Evolutionary conservation across 371 early-diverging fungal genomes (phyloP), one percentile per base, ranked within the genome.

Genomic region (Mortierella polycephala): DNA sequence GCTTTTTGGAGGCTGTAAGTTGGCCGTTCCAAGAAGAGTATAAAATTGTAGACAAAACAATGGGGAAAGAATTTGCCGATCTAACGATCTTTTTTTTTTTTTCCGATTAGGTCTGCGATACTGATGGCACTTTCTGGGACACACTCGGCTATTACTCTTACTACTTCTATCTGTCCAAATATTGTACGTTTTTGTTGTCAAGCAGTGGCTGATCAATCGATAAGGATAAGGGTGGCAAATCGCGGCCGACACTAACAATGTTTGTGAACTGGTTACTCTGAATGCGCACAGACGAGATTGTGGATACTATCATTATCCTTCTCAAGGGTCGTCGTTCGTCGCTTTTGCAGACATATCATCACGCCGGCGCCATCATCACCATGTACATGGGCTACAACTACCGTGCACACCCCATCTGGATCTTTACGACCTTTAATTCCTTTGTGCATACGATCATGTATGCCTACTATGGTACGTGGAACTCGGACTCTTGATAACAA

Each of bases 381-480:
- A 88, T 86, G 86, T 86, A 85, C 87, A 73, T 89, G 56, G 92
- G 92, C 57, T 88, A 90, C 77, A 88, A 90, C 67, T 92, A 87
- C 71, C 81, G 84, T 42, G 89, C 94, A 10, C 89, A 92, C 40
- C 92, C 93, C 20, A 91, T 92, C 81, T 94, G 94, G 88, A 89
- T 94, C 69, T 95, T 96, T 76, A 94, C 94, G 53, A 83, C 93
- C 51, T 90, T 93, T 82, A 96, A 96, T 85, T 94, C 94, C n/a
- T 92, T 95, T 65, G 91, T 96, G 56, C 96, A 96, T 81, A 91
- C 96, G 60, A 85, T 96, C 84, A 96, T 96, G 96, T 96, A 96
- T 83, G 82, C 84, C 42, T 96, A 96, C 85, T 96, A 95, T 67
- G 69, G 69, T 68, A 68, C 45, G 64, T 16, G 6, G 13, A 39